phyloP scores from a whole-genome alignment of 208 protist species.

The Trypanosoma scelopori region DNA sequence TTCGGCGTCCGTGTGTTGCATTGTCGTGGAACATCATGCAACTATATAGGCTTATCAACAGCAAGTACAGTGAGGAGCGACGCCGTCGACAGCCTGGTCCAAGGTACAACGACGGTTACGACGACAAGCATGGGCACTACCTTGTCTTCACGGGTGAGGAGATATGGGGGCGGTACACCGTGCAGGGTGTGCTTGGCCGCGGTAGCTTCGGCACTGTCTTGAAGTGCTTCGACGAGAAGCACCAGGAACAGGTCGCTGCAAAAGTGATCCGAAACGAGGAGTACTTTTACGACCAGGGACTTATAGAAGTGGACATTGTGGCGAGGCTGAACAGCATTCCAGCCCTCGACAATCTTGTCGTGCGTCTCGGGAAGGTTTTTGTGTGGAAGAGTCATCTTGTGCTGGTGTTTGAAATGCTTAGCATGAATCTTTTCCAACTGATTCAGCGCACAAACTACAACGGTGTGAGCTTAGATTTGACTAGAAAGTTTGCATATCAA shows the following conservation, averaged over 20 bases:
- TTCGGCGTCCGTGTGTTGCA: slow-evolving; percentile 21
- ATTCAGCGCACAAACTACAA: slow-evolving; percentile 88
- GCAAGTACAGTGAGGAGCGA: slow-evolving; percentile 24
- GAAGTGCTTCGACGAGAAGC: slow-evolving; percentile 71
- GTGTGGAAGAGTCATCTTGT: slow-evolving; percentile 93
- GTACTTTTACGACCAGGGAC: slow-evolving; percentile 76
- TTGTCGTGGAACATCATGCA: slow-evolving; percentile 25
- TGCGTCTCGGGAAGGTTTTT: slow-evolving; percentile 79
- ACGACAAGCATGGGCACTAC: slow-evolving; percentile 85
- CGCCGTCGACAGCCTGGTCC: slow-evolving; percentile 16
- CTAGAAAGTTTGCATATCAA: slow-evolving; percentile 95
- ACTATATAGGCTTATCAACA: slow-evolving; percentile 24
- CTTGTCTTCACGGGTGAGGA: slow-evolving; percentile 65
- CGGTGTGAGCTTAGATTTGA: slow-evolving; percentile 85
- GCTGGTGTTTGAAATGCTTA: slow-evolving; percentile 97
- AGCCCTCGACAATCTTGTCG: slow-evolving; percentile 61
- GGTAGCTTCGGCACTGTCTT: slow-evolving; percentile 90
- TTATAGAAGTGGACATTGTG: slow-evolving; percentile 83
- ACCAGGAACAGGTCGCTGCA: slow-evolving; percentile 72
- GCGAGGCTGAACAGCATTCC: slow-evolving; percentile 62
- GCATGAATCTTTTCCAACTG: slow-evolving; percentile 96
- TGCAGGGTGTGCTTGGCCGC: slow-evolving; percentile 81
- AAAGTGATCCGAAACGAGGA: slow-evolving; percentile 86
- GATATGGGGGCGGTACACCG: slow-evolving; percentile 76
- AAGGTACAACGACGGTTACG: slow-evolving; percentile 45